Evolutionary conservation across 2,329 filamentous ascomycete genomes (phyloP).

Genomic region (Coniochaeta sp.): DNA sequence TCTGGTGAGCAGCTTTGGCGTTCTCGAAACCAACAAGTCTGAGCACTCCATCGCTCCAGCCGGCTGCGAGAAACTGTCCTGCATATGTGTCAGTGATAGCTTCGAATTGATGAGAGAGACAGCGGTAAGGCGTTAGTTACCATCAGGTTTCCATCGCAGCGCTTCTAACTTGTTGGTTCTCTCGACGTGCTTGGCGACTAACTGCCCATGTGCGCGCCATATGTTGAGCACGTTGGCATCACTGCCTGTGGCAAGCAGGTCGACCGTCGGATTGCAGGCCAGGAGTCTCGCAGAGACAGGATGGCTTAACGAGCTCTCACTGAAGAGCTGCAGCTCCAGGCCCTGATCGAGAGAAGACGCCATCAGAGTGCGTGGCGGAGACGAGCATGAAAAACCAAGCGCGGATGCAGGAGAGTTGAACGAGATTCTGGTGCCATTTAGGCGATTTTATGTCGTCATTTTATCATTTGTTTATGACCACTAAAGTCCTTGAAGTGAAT

Average conservation of each 20-base stretch:
- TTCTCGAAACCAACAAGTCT: constrained; percentile 73
- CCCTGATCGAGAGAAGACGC: not conserved
- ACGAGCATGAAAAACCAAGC: not conserved
- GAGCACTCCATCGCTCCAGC: constrained; percentile 74
- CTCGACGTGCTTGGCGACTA: constrained; percentile 41
- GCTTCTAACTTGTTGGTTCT: constrained; percentile 36
- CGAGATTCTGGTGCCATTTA: not conserved
- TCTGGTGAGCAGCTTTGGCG: constrained; percentile 72
- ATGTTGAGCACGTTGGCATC: constrained; percentile 64
- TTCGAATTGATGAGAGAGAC: not conserved
- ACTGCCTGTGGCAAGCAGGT: constrained; percentile 71
- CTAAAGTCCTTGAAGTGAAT: not conserved
- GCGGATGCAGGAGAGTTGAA: not conserved
- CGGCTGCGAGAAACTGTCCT: constrained; percentile 74
- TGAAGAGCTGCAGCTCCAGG: constrained; percentile 35
- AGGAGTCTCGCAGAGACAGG: constrained; percentile 52
- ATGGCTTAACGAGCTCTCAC: constrained; percentile 51
- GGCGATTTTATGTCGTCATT: not conserved
- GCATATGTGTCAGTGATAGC: constrained; percentile 10
- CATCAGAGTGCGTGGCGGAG: not conserved
- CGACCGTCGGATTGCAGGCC: constrained; percentile 76
- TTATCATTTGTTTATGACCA: not conserved
- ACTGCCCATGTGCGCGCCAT: constrained; percentile 70
- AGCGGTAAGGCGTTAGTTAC: constrained; percentile 33
- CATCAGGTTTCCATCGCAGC: constrained; percentile 61